phyloP scores from a whole-genome alignment of 305 asterid genomes.

The Coffea humblotiana region DNA sequence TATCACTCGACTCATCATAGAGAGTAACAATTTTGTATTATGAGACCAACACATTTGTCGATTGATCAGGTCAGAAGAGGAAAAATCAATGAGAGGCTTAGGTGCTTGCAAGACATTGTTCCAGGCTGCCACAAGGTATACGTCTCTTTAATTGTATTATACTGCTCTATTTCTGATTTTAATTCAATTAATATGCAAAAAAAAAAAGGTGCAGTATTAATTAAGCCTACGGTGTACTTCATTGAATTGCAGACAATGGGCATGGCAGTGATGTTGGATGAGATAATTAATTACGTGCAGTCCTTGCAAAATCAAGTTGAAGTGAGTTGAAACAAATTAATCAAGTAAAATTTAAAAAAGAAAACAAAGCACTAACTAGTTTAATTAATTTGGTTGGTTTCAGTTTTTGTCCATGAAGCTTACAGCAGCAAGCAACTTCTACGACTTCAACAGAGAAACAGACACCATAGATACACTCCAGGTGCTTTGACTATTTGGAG shows the following conservation, averaged over 20 bases:
- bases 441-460: slow-evolving; percentile 60
- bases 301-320: slow-evolving; percentile 93
- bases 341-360: not conserved
- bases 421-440: slow-evolving; percentile 64
- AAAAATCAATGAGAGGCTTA: slow-evolving; percentile 72
- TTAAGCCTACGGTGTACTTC: not conserved
- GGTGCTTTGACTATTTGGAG: slow-evolving; percentile 26
- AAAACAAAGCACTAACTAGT: not conserved
- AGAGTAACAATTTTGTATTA: not conserved
- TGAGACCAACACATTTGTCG: not conserved
- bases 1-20: not conserved
- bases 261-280: slow-evolving; percentile 95
- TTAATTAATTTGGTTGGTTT: slow-evolving; percentile 7
- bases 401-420: slow-evolving; percentile 93
- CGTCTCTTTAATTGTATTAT: no score
- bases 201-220: no score
- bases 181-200: no score
- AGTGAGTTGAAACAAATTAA: slow-evolving; percentile 38
- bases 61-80: slow-evolving; percentile 77
- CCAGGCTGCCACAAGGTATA: slow-evolving; percentile 93
- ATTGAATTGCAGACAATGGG: slow-evolving; percentile 76
- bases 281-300: slow-evolving; percentile 79
- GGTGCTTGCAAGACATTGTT: slow-evolving; percentile 84
- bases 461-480: slow-evolving; percentile 46
- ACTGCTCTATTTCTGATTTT: no score